Base-by-base conservation (phyloP, 495 filamentous ascomycete species). In the Daldinia loculata region DNA sequence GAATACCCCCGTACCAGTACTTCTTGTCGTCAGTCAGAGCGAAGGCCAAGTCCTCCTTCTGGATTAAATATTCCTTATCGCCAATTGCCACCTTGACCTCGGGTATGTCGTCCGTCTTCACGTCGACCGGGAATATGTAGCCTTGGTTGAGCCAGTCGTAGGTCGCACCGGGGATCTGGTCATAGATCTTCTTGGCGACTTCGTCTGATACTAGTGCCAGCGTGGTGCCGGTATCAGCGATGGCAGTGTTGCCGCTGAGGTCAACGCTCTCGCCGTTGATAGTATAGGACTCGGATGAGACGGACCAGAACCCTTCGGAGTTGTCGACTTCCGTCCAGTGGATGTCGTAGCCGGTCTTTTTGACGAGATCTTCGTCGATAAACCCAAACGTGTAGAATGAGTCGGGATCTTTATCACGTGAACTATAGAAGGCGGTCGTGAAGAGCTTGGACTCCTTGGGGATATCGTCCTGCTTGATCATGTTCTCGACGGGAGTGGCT, bases 311-410 rank as follows among this genome's bases (percentile, higher is more conserved):
- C 24, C 92, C 91, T 41, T 90, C 76, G 11, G 85, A 87, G 59
- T 86, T 90, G 79, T 93, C 90, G 58, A 94, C 76, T 30, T 85
- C 79, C 1, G 89, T 87, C 80, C 91, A 94, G 60, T 83, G 75
- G 41, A 91, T 85, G 1, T 87, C 84, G 60, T 85, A 72, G 30
- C 83, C 86, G 0, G 85, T 84, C 6, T 80, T 80, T 48, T 81
- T 83, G 51, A 92, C 83, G 0, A 88, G 84, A 6, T 85, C 87
- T 66, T 91, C 74, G 73, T 93, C 92, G 73, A 94, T 89, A 74
- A 83, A 93, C 27, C 92, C 92, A 70, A 94, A 93, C 0, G 91
- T 93, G 80, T 92, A 93, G 82, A 93, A 94, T 2, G 88, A 89
- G 57, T 85, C 81, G 57, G 85, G 81, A 61, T 84, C 81, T 30